phyloP scores from a whole-genome alignment of 495 filamentous ascomycete species.

The Aspergillus funiculosus region DNA sequence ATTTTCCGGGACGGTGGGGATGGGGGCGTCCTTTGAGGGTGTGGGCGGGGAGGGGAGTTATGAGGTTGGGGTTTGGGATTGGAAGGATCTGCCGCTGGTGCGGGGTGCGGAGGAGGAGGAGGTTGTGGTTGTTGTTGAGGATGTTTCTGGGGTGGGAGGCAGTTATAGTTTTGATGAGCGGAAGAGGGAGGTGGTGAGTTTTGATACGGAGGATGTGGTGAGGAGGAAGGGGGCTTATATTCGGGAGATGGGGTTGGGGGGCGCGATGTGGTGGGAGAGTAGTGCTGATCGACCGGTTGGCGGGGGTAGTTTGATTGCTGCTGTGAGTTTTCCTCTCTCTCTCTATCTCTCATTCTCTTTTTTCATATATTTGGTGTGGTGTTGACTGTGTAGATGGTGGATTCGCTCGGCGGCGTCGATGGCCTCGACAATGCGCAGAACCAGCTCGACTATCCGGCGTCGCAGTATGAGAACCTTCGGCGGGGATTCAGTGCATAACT shows the following conservation, averaged over 20 bases:
- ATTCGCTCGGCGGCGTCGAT: conserved; percentile 23
- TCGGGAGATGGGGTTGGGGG: conserved; percentile 56
- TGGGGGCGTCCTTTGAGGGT: conserved; percentile 61
- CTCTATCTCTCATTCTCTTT: background rate
- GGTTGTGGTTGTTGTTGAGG: conserved; percentile 4
- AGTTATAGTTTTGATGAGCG: conserved; percentile 63
- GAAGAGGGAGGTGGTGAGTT: conserved; percentile 61
- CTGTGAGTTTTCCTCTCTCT: conserved; percentile 30
- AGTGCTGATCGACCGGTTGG: conserved; percentile 57
- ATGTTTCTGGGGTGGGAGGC: conserved; percentile 30
- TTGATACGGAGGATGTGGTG: conserved; percentile 61
- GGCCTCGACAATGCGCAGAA: conserved; percentile 27
- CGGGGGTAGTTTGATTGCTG: conserved; percentile 54
- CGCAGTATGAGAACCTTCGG: conserved; percentile 30
- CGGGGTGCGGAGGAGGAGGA: too few species aligned
- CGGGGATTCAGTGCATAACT: too few species aligned
- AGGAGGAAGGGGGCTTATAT: conserved; percentile 62
- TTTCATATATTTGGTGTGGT: background rate
- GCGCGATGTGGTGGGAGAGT: conserved; percentile 89
- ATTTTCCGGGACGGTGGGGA: conserved; percentile 66
- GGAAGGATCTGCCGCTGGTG: conserved; percentile 44
- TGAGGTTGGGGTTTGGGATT: conserved; percentile 80
- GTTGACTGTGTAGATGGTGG: conserved; percentile 22
- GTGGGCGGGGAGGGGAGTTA: conserved; percentile 56
- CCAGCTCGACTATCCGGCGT: conserved; percentile 30